Conservation (phyloP, 768 basidiomycete species). For the Dioszegia crocea region DNA sequence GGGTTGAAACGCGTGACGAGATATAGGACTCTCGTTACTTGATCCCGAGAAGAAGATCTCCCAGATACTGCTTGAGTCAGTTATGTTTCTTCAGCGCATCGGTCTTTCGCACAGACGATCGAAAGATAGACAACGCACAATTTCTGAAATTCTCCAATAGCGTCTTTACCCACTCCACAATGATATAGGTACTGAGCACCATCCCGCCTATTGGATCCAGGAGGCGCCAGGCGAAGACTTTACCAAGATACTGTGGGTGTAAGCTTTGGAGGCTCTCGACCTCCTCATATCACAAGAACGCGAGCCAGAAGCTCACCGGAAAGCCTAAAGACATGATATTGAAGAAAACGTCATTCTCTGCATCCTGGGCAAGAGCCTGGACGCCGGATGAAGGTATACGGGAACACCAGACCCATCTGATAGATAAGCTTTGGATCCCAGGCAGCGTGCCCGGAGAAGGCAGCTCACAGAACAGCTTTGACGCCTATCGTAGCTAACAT, state of each 20-base stretch:
- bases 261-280: background rate
- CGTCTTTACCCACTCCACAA: constrained; percentile 50
- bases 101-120: background rate
- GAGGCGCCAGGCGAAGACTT: constrained; percentile 36
- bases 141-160: constrained; percentile 50
- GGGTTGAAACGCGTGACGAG: constrained; percentile 52
- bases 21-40: constrained; percentile 48
- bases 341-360: constrained; percentile 52
- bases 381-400: constrained; percentile 47
- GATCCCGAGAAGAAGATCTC: constrained; percentile 33
- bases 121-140: constrained; percentile 28
- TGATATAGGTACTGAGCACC: constrained; percentile 50
- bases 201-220: constrained; percentile 53
- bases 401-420: constrained; percentile 47
- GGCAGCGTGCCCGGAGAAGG: background rate
- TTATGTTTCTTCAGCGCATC: background rate
- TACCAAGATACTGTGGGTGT: constrained; percentile 37
- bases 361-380: constrained; percentile 52
- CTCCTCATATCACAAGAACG: background rate
- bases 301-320: constrained; percentile 34
- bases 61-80: constrained; percentile 37
- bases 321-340: constrained; percentile 52
- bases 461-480: constrained; percentile 45
- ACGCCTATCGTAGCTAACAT: constrained; percentile 51
- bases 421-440: background rate